Evolutionary conservation across 805 yeast genomes (phyloP), one percentile per base, ranked within the genome.

Genomic region (Saturnispora bothae): DNA sequence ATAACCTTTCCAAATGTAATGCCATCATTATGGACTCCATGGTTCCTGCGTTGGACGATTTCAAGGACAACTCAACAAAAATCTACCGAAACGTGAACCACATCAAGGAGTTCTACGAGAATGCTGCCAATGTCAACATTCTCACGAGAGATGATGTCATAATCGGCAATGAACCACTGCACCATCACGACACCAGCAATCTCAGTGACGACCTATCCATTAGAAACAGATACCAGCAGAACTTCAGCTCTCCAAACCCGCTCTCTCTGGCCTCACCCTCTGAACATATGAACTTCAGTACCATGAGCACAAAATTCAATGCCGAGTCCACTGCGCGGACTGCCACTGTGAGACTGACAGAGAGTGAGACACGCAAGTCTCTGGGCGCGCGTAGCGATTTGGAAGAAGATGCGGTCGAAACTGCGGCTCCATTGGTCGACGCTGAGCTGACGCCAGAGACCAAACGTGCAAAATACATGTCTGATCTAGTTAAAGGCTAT

Each of bases 61-160:
- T 82, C 50, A 72, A 79, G 15, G 50, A 53, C 12, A 70, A 71
- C 29, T 73, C 84, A 12, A 69, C 65, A 30, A 64, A 70, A 23
- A 73, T 83, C 3, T 76, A 85, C 79, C 60, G 66, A 22, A 78
- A 78, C 39, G 76, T 74, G 5, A 69, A 71, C 40, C 83, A 83
- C 57, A 78, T 94, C 79, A 83, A 83, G 51, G 69, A 70, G 23
- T 79, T 85, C 57, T 72, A 84, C 48, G 94, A 85, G 36, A 55
- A 56, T 41, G 58, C 59, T 19, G 60, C 62, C 3, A 51, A 56
- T 36, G 61, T 53, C 23, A 56, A 51, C 31, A 52, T 57, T 16
- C 40, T 47, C 21, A 53, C 48, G 9, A 36, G 38, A 21, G 40
- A 36, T 17, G 45, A 38, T 31, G 20, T 42, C 18, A 27, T 18